A percentile compares a stretch with the other conserved stretches of the same genome.
These are phyloP conservation scores for Maudiozyma humilis DNA, from an alignment of 1,139 yeast genomes.

Conservation along the genomic window DNA sequence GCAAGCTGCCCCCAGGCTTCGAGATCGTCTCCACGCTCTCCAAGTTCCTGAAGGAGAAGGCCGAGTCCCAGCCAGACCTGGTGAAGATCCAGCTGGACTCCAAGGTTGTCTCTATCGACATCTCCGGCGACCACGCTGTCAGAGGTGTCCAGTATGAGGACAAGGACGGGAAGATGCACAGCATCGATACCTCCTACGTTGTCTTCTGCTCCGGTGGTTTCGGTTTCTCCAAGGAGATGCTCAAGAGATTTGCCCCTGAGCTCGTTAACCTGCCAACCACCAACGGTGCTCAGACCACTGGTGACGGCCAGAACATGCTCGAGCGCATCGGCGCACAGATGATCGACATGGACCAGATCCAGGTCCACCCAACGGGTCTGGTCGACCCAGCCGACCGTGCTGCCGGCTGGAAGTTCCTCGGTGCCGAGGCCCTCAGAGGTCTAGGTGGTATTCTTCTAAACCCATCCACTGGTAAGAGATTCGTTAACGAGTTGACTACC, in stretches of 20 bases:
- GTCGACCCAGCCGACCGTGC: conserved; percentile 52
- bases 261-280: conserved; percentile 59
- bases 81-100: conserved; percentile 46
- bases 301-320: conserved; percentile 63
- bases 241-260: conserved; percentile 57
- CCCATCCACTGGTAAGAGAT: conserved; percentile 49
- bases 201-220: conserved; percentile 77
- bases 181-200: conserved; percentile 37
- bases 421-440: conserved; percentile 74
- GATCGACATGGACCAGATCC: conserved; percentile 68
- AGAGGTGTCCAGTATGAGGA: conserved; percentile 45
- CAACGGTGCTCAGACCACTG: conserved; percentile 66
- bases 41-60: conserved; percentile 44
- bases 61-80: conserved; percentile 43
- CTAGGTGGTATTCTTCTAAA: conserved; percentile 67
- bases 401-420: conserved; percentile 54
- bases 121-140: conserved; percentile 32
- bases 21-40: conserved; percentile 61
- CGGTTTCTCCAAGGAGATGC: conserved; percentile 39
- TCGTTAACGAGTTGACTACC: conserved; percentile 63
- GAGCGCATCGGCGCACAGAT: conserved; percentile 51
- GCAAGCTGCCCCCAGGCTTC: conserved; percentile 69
- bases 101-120: conserved; percentile 48
- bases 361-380: conserved; percentile 78
- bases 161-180: conserved; percentile 22